Conservation (phyloP, 2,329 filamentous ascomycete species). For the Aspergillus candidus region DNA sequence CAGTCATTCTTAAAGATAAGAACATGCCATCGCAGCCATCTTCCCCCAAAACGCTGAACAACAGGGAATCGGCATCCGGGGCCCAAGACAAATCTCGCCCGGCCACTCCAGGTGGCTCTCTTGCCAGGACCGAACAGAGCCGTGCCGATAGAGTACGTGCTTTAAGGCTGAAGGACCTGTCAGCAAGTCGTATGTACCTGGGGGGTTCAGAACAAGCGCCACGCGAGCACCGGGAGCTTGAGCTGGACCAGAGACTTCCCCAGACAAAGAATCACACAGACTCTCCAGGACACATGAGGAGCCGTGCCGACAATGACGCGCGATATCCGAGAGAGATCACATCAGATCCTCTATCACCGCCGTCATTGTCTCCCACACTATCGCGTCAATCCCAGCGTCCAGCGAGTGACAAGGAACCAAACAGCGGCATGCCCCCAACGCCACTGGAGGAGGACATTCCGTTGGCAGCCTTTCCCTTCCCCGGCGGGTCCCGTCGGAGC, state of each 20-base stretch:
- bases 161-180: constrained; percentile 24
- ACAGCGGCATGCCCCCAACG: no score
- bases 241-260: not conserved
- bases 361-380: constrained; percentile 22
- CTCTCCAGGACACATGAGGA: not conserved
- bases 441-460: no score
- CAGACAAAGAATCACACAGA: not conserved
- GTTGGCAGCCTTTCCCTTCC: constrained; percentile 2
- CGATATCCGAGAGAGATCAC: constrained; percentile 13
- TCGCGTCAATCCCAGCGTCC: constrained; percentile 15
- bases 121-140: constrained; percentile 12
- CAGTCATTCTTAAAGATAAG: no score
- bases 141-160: constrained; percentile 23
- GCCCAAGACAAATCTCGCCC: not conserved
- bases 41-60: not conserved
- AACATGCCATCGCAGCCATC: not conserved
- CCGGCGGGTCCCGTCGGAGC: constrained; percentile 11
- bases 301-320: constrained; percentile 8
- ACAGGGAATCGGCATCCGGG: not conserved
- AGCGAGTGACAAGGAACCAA: constrained; percentile 1
- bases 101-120: constrained; percentile 2
- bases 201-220: constrained; percentile 6
- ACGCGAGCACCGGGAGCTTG: not conserved
- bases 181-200: constrained; percentile 17
- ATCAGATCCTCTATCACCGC: constrained; percentile 21